These are phyloP conservation scores for Schizochytrium sp. DNA, from an alignment of 108 stramenopile species.

Conservation along the genomic window DNA sequence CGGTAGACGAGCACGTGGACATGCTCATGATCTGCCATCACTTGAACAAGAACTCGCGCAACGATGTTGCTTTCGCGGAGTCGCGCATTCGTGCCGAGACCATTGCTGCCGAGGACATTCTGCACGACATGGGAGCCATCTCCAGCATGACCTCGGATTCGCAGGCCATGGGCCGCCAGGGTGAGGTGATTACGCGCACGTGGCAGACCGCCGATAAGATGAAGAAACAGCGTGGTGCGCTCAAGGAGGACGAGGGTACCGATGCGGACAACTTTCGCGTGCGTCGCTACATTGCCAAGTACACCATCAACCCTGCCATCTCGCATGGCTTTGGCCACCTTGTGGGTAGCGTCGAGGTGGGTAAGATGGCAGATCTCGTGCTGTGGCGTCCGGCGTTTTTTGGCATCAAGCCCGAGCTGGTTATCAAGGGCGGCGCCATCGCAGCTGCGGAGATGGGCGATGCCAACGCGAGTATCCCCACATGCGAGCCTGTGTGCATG, in stretches of 20 bases:
- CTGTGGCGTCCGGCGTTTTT: slow-evolving; percentile 87
- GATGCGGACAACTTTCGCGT: slow-evolving; percentile 83
- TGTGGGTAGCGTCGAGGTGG: slow-evolving; percentile 81
- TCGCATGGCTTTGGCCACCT: slow-evolving; percentile 86
- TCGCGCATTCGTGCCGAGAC: slow-evolving; percentile 81
- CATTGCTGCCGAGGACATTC: slow-evolving; percentile 91
- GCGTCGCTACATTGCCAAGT: slow-evolving; percentile 88
- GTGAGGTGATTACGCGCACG: slow-evolving; percentile 90
- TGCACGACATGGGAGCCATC: slow-evolving; percentile 94
- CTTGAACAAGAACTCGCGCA: slow-evolving; percentile 37
- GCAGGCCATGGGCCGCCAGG: slow-evolving; percentile 95
- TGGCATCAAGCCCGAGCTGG: slow-evolving; percentile 93
- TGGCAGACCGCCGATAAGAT: slow-evolving; percentile 99
- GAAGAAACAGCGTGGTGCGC: slow-evolving; percentile 83
- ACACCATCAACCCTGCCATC: slow-evolving; percentile 95
- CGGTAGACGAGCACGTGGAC: slow-evolving; percentile 96
- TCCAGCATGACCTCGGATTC: slow-evolving; percentile 78
- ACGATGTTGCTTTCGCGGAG: slow-evolving; percentile 58
- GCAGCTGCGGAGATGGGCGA: slow-evolving; percentile 96
- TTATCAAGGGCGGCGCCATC: slow-evolving; percentile 86
- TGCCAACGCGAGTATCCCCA: slow-evolving; percentile 91
- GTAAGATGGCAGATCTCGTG: slow-evolving; percentile 86
- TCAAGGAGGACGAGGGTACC: slow-evolving; percentile 62
- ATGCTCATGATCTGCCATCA: slow-evolving; percentile 96
- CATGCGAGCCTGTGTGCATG: slow-evolving; percentile 92